A percentile compares a stretch with the other conserved stretches of the same genome.
phyloP scores from a whole-genome alignment of 1,284 basidiomycete genomes.

The Malassezia pachydermatis region DNA sequence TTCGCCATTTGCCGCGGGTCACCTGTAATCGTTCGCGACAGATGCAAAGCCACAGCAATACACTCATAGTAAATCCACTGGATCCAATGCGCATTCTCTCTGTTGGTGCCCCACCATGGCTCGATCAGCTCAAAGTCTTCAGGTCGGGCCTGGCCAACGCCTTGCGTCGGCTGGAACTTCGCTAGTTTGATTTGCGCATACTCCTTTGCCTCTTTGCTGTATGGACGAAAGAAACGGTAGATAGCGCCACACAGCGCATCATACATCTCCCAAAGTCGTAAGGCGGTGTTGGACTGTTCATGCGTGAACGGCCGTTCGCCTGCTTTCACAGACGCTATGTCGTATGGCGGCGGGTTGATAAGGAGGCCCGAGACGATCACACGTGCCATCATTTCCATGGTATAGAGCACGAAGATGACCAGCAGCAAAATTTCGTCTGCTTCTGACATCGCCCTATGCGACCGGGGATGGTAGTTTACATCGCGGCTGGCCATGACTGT shows the following conservation, averaged over 20 bases:
- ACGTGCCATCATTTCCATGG: slow-evolving; percentile 77
- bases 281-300: slow-evolving; percentile 7
- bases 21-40: slow-evolving; percentile 16
- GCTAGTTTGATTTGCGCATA: slow-evolving; percentile 3
- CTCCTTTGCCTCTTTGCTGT: slow-evolving; percentile 1
- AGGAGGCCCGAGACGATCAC: slow-evolving; percentile 84
- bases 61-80: neutral
- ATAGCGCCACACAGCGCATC: neutral
- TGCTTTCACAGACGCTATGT: neutral
- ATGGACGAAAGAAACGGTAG: slow-evolving; percentile 6
- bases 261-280: neutral
- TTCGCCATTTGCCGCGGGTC: neutral
- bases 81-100: neutral
- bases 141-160: slow-evolving; percentile 6
- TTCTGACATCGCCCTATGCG: slow-evolving; percentile 62
- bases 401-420: slow-evolving; percentile 72
- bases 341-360: slow-evolving; percentile 60
- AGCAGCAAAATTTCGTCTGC: slow-evolving; percentile 56
- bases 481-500: slow-evolving; percentile 63
- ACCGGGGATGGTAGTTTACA: slow-evolving; percentile 70
- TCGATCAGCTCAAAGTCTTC: neutral
- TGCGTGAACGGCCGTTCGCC: neutral
- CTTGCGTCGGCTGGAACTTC: slow-evolving; percentile 2
- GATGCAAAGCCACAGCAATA: slow-evolving; percentile 2
- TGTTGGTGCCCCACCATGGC: too few species aligned